Base-by-base conservation (phyloP, 768 basidiomycete species). In the Phanerodontia chrysosporium region DNA sequence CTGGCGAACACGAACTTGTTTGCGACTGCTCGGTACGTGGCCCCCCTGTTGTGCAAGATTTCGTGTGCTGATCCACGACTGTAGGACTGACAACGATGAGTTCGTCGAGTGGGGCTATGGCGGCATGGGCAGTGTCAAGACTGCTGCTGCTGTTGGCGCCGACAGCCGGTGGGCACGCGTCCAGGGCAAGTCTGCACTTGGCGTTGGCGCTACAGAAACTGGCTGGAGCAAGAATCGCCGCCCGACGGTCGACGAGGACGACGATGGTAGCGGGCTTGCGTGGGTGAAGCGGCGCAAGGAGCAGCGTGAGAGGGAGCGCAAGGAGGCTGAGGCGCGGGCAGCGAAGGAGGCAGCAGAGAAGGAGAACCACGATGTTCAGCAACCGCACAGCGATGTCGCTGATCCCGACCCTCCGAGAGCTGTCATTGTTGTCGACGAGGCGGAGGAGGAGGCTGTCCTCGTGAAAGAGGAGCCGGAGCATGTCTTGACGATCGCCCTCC, bases 31-130 rank as follows among this genome's bases (percentile, higher is more conserved):
- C 58, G 66, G 65, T 67, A 54, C 46, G 66, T 44, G n/a, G 24
- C 16, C 22, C 29, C 46, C 25, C 45, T 21, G n/a, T 46, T 45
- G n/a, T 25, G 18, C 28, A 14, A 45, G 32, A 27, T 46, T 32
- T 48, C 45, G 22, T 51, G 2, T 25, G 27, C 54, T 30, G 13
- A 45, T 18, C 18, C 60, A 9, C 39, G 14, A 18, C 25, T 18
- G 5, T 36, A 69, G 68, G 14, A 63, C 85, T 28, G 82, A 85
- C 0, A 89, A 91, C 61, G 88, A 89, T 30, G 88, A 88, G 68
- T 95, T 95, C 64, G 90, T 93, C 16, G 93, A 95, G 71, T 95
- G 93, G 93, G 93, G 93, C 0, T 90, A 89, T 58, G 90, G 90
- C 30, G 90, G 90, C 2, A 87, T 93, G 87, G 92, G 92, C 27